A percentile compares a stretch with the other conserved stretches of the same genome.
These are phyloP conservation scores for Dysphania ambrosioides DNA, from an alignment of 148 eudicot genomes.

Conservation along the genomic window DNA sequence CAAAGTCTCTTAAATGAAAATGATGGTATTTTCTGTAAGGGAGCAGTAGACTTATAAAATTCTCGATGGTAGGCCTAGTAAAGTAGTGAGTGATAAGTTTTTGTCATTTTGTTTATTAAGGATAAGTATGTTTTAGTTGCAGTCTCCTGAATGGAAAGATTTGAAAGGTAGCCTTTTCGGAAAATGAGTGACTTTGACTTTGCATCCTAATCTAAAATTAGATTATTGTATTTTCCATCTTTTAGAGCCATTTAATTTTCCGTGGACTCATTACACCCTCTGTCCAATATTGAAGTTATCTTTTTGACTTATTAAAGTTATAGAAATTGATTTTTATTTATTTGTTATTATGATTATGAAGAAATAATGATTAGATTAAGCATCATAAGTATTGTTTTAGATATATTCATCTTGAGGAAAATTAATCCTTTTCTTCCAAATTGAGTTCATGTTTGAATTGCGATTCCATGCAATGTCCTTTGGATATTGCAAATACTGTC, in stretches of 20 bases:
- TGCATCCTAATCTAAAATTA: background rate
- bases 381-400: background rate
- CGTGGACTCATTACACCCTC: background rate
- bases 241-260: background rate
- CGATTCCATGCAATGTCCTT: too few relatives aligned
- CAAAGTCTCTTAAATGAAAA: background rate
- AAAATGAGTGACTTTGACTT: background rate
- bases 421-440: too few relatives aligned
- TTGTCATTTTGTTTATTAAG: background rate
- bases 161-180: background rate
- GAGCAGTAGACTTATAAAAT: too few relatives aligned
- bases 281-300: background rate
- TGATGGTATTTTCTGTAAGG: background rate
- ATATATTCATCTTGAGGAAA: background rate
- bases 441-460: too few relatives aligned
- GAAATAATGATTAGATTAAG: background rate
- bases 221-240: background rate
- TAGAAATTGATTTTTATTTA: background rate
- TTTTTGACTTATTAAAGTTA: background rate
- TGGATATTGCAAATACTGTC: constrained; percentile 1
- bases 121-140: background rate
- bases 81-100: background rate
- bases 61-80: background rate
- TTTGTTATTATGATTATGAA: background rate
- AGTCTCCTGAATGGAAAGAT: background rate